phyloP scores from a whole-genome alignment of 1,284 basidiomycete genomes.

The Ceratobasidium sp. region DNA sequence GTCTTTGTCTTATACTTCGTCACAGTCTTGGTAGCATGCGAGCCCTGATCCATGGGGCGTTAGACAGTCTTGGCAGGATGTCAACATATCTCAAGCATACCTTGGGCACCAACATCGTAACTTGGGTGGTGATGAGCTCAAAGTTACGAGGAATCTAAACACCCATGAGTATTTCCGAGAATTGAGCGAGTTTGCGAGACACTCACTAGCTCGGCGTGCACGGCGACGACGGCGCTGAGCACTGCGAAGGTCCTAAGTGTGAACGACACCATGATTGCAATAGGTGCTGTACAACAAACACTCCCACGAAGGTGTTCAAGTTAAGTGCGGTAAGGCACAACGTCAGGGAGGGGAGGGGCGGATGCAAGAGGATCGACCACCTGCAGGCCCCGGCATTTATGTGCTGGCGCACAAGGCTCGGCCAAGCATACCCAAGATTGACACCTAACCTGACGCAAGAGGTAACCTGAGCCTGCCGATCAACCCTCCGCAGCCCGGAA shows the following conservation, averaged over 20 bases:
- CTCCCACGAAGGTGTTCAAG: conserved; percentile 15
- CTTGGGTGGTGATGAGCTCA: conserved; percentile 35
- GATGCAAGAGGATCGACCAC: conserved; percentile 2
- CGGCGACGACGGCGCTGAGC: conserved; percentile 22
- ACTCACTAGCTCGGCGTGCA: conserved; percentile 9
- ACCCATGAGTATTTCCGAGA: background rate
- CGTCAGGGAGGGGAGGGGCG: conserved; percentile 31
- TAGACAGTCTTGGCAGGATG: background rate
- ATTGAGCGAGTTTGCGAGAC: background rate
- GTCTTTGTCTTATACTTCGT: conserved; percentile 37
- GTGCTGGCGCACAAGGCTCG: background rate
- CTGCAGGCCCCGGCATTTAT: conserved; percentile 30
- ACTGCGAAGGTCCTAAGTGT: conserved; percentile 12
- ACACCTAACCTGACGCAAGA: conserved; percentile 13
- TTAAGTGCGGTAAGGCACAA: background rate
- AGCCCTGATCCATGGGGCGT: background rate
- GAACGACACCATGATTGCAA: conserved; percentile 24
- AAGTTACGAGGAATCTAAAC: conserved; percentile 17
- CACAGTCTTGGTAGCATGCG: conserved; percentile 25
- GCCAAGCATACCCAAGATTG: background rate
- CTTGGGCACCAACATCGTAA: conserved; percentile 42
- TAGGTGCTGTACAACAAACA: background rate
- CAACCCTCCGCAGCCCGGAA: conserved; percentile 32
- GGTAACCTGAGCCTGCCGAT: conserved; percentile 27
- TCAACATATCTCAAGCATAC: background rate